A percentile compares a stretch with the other conserved stretches of the same genome.
Evolutionary conservation across 129 eudicot species (phyloP).

Genomic region (Artemisia tridentata): DNA sequence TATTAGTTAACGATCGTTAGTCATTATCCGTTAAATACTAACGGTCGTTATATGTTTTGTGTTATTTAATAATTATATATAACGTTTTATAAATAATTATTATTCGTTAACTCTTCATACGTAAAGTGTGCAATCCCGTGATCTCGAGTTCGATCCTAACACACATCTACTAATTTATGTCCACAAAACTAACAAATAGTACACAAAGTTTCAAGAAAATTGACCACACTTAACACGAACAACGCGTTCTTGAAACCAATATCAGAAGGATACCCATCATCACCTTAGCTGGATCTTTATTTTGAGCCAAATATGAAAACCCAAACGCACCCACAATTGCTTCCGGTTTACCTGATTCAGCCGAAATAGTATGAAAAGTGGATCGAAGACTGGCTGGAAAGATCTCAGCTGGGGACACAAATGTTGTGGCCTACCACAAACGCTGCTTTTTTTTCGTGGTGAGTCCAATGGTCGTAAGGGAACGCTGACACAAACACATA

Average conservation of each 20-base stretch:
- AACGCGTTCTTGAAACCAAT: conserved; percentile 54
- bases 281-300: conserved; percentile 44
- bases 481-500: conserved; percentile 44
- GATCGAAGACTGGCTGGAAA: conserved; percentile 53
- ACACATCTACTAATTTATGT: too few species aligned
- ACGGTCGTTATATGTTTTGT: too few species aligned
- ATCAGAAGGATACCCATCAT: conserved; percentile 53
- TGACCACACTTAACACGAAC: conserved; percentile 44
- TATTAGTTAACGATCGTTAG: too few species aligned
- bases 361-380: conserved; percentile 53
- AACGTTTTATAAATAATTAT: too few species aligned
- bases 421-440: conserved; percentile 54
- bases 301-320: conserved; percentile 58
- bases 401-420: conserved; percentile 55
- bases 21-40: too few species aligned
- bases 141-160: too few species aligned
- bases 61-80: too few species aligned
- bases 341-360: conserved; percentile 49
- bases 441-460: conserved; percentile 36
- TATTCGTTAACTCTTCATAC: too few species aligned
- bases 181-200: too few species aligned
- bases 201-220: conserved; percentile 38
- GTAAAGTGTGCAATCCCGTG: too few species aligned
- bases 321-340: conserved; percentile 61
- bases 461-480: conserved; percentile 54